Evolutionary conservation across 1,284 basidiomycete genomes (phyloP), one percentile per base, ranked within the genome.

Genomic region (Leccinum pachyderme): DNA sequence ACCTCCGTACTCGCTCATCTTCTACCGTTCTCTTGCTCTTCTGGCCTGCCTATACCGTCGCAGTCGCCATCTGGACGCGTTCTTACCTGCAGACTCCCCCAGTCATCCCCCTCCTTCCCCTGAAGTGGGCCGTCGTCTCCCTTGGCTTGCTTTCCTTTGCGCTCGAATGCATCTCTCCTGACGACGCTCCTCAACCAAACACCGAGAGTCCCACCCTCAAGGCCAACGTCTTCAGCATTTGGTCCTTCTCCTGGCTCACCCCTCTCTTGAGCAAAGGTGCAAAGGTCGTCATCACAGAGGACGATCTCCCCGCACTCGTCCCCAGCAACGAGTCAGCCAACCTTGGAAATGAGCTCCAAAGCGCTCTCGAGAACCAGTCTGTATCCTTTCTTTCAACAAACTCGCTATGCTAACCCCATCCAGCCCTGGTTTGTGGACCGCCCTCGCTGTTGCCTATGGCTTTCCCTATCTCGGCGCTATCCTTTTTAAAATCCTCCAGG

Each of bases 211-310:
- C 94, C 0, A 73, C 89, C 1, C 67, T 89, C 22, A 87, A 83
- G 0, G 93, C 95, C 32, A 97, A 96, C 71, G 79, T 96, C 48
- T 98, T 86, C 69, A 87, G 83, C 60, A 74, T 77, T 54, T 91
- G 81, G 84, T 82, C 79, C 1, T 95, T 95, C 66, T 73, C 74
- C 2, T 94, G 92, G 91, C 83, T 95, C 78, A 87, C 87, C 1
- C 80, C 82, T 0, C 77, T 94, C 22, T 84, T 94, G 85, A 78
- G 76, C 59, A 86, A 88, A 66, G 87, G 89, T 25, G 77, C 78
- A 1, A 68, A 73, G 18, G 73, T 77, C 54, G 83, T 78, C 67
- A 85, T 94, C 56, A 87, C 85, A 0, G 90, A 93, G 66, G 79
- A 86, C 35, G 92, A 95, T 65, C 79, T 93, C 41, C 89, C 87